Conservation (phyloP, 1,284 basidiomycete species). For the Leccinum griseonigrum region DNA sequence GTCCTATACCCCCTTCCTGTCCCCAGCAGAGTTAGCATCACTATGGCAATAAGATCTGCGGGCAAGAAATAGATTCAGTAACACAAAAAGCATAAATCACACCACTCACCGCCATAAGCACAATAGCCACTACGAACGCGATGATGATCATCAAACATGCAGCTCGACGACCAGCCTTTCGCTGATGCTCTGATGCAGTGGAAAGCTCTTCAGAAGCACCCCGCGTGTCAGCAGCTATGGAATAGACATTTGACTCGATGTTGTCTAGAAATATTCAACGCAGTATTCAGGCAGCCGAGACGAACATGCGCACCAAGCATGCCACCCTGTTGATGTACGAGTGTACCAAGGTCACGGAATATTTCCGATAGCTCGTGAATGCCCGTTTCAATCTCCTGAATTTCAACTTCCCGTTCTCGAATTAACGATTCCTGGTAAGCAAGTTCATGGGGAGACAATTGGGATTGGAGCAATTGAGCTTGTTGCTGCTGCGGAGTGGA, state of each 20-base stretch:
- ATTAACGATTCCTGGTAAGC: slow-evolving; percentile 97
- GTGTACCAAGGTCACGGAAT: slow-evolving; percentile 93
- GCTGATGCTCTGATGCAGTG: slow-evolving; percentile 92
- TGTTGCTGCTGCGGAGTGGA: slow-evolving; percentile 57
- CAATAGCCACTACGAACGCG: slow-evolving; percentile 84
- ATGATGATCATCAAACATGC: slow-evolving; percentile 89
- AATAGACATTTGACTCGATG: slow-evolving; percentile 93
- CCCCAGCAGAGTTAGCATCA: background rate
- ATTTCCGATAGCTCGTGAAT: slow-evolving; percentile 98
- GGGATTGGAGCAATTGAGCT: slow-evolving; percentile 67
- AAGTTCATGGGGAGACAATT: slow-evolving; percentile 86
- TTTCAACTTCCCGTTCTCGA: slow-evolving; percentile 92
- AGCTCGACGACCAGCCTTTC: slow-evolving; percentile 88
- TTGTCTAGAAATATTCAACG: slow-evolving; percentile 64
- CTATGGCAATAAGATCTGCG: background rate
- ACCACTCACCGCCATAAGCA: slow-evolving; percentile 79
- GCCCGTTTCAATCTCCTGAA: slow-evolving; percentile 94
- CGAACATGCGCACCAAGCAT: slow-evolving; percentile 78
- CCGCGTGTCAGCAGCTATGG: slow-evolving; percentile 81
- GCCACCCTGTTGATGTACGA: slow-evolving; percentile 92
- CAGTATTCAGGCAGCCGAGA: background rate
- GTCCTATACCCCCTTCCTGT: background rate
- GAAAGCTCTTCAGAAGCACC: slow-evolving; percentile 87
- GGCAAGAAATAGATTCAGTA: background rate
- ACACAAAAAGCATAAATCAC: background rate